These are phyloP conservation scores for Sporisorium iseilematis-ciliati DNA, from an alignment of 1,284 basidiomycete genomes.

Conservation along the genomic window DNA sequence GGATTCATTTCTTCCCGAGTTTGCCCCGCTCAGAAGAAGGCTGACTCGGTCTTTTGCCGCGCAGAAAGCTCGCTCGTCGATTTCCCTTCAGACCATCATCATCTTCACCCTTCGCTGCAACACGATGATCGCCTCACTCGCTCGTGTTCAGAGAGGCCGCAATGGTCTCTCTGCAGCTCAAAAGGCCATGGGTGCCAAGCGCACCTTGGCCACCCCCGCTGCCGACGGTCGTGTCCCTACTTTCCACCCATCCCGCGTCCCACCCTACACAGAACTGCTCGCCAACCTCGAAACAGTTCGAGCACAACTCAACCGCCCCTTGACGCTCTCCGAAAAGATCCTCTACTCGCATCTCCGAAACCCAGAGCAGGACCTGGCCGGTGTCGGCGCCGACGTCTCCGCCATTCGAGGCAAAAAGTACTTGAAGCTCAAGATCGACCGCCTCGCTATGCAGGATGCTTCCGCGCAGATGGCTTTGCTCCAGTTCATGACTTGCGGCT, in stretches of 20 bases:
- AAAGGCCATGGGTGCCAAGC: constrained; percentile 36
- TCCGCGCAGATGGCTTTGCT: constrained; percentile 99
- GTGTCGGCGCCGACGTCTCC: constrained; percentile 73
- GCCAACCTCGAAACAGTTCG: constrained; percentile 82
- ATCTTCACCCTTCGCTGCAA: neutral
- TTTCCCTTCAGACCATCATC: neutral
- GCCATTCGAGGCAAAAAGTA: constrained; percentile 86
- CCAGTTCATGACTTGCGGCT: constrained; percentile 98
- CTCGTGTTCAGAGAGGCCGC: constrained; percentile 45
- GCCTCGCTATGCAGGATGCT: constrained; percentile 99
- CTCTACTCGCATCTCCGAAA: constrained; percentile 92
- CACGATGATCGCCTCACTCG: constrained; percentile 46
- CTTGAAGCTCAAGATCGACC: constrained; percentile 88
- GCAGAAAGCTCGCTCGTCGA: neutral
- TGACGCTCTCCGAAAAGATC: constrained; percentile 97
- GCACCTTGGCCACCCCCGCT: constrained; percentile 44
- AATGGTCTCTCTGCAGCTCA: constrained; percentile 35
- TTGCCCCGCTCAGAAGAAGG: constrained; percentile 8
- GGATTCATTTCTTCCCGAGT: constrained; percentile 13
- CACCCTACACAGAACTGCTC: constrained; percentile 85
- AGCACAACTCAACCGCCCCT: constrained; percentile 80
- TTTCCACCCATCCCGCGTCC: constrained; percentile 71
- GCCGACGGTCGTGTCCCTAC: constrained; percentile 48
- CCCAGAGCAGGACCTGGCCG: constrained; percentile 77
- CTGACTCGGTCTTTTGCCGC: constrained; percentile 25